Evolutionary conservation across 2,329 filamentous ascomycete species (phyloP), one percentile per base, ranked within the genome.

Genomic region (Cordyceps fumosorosea): DNA sequence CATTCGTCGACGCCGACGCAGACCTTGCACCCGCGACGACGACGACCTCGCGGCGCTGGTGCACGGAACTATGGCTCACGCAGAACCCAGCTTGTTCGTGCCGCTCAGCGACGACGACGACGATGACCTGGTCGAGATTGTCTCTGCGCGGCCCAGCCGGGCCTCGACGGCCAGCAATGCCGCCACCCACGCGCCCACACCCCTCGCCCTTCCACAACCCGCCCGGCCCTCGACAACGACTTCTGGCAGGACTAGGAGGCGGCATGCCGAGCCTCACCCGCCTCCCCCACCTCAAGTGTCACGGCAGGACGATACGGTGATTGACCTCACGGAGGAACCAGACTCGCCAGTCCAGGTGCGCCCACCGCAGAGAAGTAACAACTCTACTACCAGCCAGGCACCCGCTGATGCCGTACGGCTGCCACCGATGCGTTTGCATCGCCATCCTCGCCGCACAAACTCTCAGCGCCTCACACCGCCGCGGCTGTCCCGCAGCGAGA

Each of bases 251-350:
- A 44, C n/a, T 40, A 16, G 20, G 40, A 42, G n/a, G 66, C 66
- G 54, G 64, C 62, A 53, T 64, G 66, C 65, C 47, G 65, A 61
- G 45, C 65, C 58, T 29, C 8, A 29, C 29, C 29, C 29, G 29
- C 29, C 29, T 29, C 29, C 29, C 29, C 29, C 29, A 7, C 29
- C 29, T 6, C 51, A 18, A 24, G 29, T 20, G n/a, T 18, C 45
- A 5, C 29, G 5, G n/a, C 60, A 57, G 32, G 48, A 62, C 4
- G 57, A 72, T 6, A 66, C 73, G 20, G 70, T 82, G 16, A 83
- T 83, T 50, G 81, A 83, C 62, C 69, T 84, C 54, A 83, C 81
- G 0, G 75, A 73, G 11, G 80, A 82, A 65, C 78, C 80, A 0
- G 80, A 82, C 67, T 81, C 78, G 20, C 78, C 79, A 6, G 64